Evolutionary conservation across 108 stramenopile genomes (phyloP).

Genomic region (Mayamaea pseudoterrestris): DNA sequence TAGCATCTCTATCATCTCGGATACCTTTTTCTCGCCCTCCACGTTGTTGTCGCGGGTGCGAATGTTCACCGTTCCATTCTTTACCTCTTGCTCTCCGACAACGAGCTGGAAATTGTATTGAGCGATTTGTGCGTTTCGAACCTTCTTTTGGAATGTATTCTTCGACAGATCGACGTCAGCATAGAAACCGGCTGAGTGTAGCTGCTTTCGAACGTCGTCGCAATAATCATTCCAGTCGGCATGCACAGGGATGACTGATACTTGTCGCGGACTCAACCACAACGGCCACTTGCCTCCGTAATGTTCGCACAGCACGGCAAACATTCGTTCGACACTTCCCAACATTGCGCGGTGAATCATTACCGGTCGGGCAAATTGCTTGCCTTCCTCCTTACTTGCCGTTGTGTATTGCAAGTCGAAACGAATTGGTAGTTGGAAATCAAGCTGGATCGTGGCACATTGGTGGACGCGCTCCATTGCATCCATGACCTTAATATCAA

Average conservation of each 20-base stretch:
- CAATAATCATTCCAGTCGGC: conserved; percentile 76
- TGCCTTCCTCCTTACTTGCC: conserved; percentile 68
- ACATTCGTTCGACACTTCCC: conserved; percentile 98
- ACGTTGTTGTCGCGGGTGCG: conserved; percentile 88
- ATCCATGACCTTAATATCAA: conserved; percentile 99
- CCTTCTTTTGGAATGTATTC: conserved; percentile 97
- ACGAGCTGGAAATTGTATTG: conserved; percentile 98
- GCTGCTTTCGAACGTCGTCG: conserved; percentile 58
- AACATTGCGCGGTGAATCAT: conserved; percentile 99
- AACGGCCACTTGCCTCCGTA: conserved; percentile 99
- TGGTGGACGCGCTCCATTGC: conserved; percentile 98
- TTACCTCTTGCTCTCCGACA: conserved; percentile 88
- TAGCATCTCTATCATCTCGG: conserved; percentile 66
- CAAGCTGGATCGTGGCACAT: conserved; percentile 98
- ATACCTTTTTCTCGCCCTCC: conserved; percentile 85
- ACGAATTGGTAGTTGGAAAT: conserved; percentile 98
- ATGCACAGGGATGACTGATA: conserved; percentile 93
- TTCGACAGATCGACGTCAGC: conserved; percentile 89
- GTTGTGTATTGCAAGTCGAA: conserved; percentile 92
- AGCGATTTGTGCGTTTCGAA: conserved; percentile 89
- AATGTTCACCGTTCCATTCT: conserved; percentile 81
- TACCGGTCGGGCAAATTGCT: conserved; percentile 87
- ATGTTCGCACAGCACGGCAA: conserved; percentile 98
- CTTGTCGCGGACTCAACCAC: conserved; percentile 98
- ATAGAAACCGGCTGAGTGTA: conserved; percentile 89